Base-by-base conservation (phyloP, 2,329 filamentous ascomycete species). In the Exophiala sp. region DNA sequence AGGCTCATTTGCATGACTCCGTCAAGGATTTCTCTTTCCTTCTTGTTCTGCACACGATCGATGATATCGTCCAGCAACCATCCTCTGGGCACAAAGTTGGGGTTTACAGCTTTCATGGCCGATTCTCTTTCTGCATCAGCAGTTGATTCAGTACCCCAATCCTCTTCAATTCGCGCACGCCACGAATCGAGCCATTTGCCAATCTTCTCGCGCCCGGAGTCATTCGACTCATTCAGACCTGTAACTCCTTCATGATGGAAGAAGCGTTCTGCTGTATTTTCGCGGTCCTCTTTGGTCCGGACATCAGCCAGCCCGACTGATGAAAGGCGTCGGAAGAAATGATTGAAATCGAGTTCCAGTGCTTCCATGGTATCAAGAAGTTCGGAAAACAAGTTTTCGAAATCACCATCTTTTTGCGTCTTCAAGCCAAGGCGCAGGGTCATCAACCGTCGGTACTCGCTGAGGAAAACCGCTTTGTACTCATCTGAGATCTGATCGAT, bases 1-100 rank as follows among this genome's bases (percentile, higher is more conserved):
- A 92, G 73, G 2, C 85, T 83, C 85, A 97, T 87, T 41, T 89
- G 82, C 86, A 95, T 89, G 20, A 94, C 78, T 29, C 86, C 79
- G 10, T 82, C 77, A 41, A 99, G 70, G 34, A 97, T 85, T 7
- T 91, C 86, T 51, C 89, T 79, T 65, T 99, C 91, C 2, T 85
- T 83, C 47, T 86, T 84, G 68, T 89, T 89, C 71, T 97, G 90
- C 0, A 97, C 91, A 8, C 89, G 82, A 42, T 87, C 83, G 62
- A 99, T 97, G 11, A 99, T 70, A 71, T 99, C 94, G 68, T 97
- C 92, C 16, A 99, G 77, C 47, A 99, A 83, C 91, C 92, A 99
- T 14, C 88, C 86, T 43, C 91, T 82, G 0, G 94, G 90, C 0
- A 96, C 78, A 65, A 99, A 99, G 74, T 89, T 96, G 2, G 94